phyloP scores from a whole-genome alignment of 371 early-diverging fungal species.

The Smittium mucronatum region DNA sequence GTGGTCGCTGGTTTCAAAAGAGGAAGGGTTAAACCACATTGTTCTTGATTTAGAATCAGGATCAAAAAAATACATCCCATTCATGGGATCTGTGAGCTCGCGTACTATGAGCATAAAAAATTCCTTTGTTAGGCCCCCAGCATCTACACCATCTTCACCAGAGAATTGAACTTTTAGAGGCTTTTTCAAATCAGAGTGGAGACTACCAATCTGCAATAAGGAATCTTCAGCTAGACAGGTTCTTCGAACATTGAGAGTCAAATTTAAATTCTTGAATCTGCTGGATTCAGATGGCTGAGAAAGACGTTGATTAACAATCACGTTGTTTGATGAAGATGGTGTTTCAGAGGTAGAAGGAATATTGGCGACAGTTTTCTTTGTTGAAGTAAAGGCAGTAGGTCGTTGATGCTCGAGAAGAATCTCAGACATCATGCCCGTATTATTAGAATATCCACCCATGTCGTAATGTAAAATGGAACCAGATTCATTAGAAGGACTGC shows the following conservation, averaged over 20 bases:
- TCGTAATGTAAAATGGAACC: background rate
- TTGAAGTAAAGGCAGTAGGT: too few species aligned
- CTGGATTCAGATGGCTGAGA: background rate
- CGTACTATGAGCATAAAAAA: constrained; percentile 85
- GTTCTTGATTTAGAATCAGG: constrained; percentile 54
- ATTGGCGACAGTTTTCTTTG: too few species aligned
- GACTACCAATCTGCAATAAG: constrained; percentile 47
- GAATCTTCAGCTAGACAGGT: constrained; percentile 45
- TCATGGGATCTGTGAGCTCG: constrained; percentile 83
- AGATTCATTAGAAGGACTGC: background rate
- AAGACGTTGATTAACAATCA: background rate
- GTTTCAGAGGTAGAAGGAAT: background rate
- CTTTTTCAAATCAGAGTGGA: constrained; percentile 68
- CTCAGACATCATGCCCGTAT: background rate
- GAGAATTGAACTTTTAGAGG: constrained; percentile 72
- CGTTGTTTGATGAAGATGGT: background rate
- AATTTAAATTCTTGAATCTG: constrained; percentile 16
- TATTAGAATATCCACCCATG: background rate
- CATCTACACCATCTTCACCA: constrained; percentile 84
- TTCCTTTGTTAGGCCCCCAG: constrained; percentile 93
- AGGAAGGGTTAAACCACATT: constrained; percentile 84
- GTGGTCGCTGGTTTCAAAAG: constrained; percentile 73
- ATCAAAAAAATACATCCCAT: constrained; percentile 38
- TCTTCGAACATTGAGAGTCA: constrained; percentile 41
- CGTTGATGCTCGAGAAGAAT: background rate